A percentile compares a stretch with the other conserved stretches of the same genome.
Evolutionary conservation across 2,329 filamentous ascomycete genomes (phyloP).

Genomic region (Pestalotiopsis sp.): DNA sequence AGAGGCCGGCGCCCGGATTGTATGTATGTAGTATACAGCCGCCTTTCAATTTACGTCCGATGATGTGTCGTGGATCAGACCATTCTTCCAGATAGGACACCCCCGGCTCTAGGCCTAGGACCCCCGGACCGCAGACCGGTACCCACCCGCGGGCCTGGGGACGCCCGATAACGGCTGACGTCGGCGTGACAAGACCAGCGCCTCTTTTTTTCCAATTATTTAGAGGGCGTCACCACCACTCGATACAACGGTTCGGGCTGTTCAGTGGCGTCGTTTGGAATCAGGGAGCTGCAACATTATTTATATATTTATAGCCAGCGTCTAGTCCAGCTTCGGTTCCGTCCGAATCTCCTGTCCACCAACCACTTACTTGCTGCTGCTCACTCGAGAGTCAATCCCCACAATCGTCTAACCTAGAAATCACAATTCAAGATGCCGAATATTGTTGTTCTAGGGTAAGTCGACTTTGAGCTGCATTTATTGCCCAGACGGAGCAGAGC

Average conservation of each 20-base stretch:
- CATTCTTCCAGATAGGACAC: background rate
- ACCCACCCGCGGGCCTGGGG: background rate
- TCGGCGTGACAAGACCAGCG: background rate
- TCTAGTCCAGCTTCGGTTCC: background rate
- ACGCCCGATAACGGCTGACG: background rate
- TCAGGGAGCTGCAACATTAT: background rate
- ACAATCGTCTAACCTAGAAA: background rate
- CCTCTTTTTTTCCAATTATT: background rate
- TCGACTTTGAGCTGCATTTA: background rate
- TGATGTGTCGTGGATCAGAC: background rate
- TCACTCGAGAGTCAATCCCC: background rate
- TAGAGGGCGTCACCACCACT: background rate
- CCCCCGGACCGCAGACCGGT: background rate
- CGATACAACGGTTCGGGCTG: background rate
- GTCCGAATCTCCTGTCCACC: background rate
- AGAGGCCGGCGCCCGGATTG: background rate
- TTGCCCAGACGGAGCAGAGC: background rate
- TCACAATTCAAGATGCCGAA: conserved; percentile 14
- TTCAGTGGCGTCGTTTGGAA: background rate
- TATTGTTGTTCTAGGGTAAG: conserved; percentile 18
- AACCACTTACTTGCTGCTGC: too few relatives aligned
- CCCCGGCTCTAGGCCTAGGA: background rate
- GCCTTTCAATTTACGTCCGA: background rate
- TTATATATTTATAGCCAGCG: background rate
- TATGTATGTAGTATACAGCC: background rate